A percentile compares a stretch with the other conserved stretches of the same genome.
phyloP scores from a whole-genome alignment of 805 yeast species.

The Saturnispora galanensis region DNA sequence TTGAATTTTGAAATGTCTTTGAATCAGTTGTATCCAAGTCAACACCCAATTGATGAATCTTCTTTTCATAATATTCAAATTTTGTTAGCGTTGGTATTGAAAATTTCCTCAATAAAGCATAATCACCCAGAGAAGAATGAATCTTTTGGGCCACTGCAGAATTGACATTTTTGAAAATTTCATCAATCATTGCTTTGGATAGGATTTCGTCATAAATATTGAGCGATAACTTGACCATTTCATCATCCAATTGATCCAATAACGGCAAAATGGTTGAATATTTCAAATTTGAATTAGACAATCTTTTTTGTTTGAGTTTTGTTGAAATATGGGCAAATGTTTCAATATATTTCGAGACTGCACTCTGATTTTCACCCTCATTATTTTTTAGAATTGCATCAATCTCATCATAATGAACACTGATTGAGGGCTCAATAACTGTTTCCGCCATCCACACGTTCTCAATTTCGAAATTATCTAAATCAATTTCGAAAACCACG shows the following conservation, averaged over 20 bases:
- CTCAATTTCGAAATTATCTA: conserved; percentile 58
- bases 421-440: conserved; percentile 51
- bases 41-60: conserved; percentile 55
- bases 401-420: conserved; percentile 44
- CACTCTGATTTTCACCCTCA: conserved; percentile 36
- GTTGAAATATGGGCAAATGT: conserved; percentile 56
- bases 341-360: conserved; percentile 50
- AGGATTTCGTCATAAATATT: conserved; percentile 58
- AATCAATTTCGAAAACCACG: conserved; percentile 71
- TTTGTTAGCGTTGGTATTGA: conserved; percentile 74
- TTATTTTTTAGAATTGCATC: conserved; percentile 36
- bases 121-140: conserved; percentile 67
- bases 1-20: conserved; percentile 60
- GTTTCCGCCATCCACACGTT: conserved; percentile 73
- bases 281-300: conserved; percentile 39
- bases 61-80: conserved; percentile 67
- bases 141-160: conserved; percentile 74
- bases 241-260: conserved; percentile 78
- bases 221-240: conserved; percentile 58
- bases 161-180: conserved; percentile 73
- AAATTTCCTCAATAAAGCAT: conserved; percentile 80
- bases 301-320: conserved; percentile 61
- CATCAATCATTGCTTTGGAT: conserved; percentile 55
- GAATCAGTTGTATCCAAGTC: conserved; percentile 67
- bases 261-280: conserved; percentile 49